These are phyloP conservation scores for Protomyces gravidus DNA, from an alignment of 1,139 yeast species.

Conservation along the genomic window DNA sequence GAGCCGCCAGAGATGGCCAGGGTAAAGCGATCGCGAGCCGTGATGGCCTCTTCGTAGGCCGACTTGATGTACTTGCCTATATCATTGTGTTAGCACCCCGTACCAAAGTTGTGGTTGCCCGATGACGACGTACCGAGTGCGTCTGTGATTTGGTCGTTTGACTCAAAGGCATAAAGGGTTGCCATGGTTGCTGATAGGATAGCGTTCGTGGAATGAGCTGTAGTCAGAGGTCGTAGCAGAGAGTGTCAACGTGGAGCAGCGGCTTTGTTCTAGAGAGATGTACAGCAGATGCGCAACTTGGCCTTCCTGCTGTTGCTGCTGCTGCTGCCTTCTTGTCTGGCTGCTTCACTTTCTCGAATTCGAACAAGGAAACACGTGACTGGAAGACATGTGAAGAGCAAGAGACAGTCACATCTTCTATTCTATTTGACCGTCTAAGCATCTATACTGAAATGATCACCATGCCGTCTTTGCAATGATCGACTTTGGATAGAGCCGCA, in stretches of 20 bases:
- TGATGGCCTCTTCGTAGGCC: slow-evolving; percentile 67
- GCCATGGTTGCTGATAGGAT: slow-evolving; percentile 24
- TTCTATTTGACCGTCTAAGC: too few relatives aligned
- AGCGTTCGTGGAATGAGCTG: too few relatives aligned
- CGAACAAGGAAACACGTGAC: neutral
- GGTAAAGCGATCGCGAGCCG: slow-evolving; percentile 58
- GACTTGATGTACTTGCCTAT: slow-evolving; percentile 73
- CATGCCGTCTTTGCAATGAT: slow-evolving; percentile 47
- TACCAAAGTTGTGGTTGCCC: too few relatives aligned
- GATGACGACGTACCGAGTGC: slow-evolving; percentile 25
- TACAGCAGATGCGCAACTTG: too few relatives aligned
- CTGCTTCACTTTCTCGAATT: too few relatives aligned
- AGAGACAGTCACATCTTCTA: neutral
- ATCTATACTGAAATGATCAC: too few relatives aligned
- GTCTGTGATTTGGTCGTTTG: slow-evolving; percentile 19
- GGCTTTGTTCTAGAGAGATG: too few relatives aligned
- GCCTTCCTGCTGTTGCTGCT: too few relatives aligned
- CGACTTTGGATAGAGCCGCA: slow-evolving; percentile 45
- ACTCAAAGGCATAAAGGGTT: slow-evolving; percentile 30
- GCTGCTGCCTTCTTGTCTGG: too few relatives aligned
- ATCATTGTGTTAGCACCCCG: too few relatives aligned
- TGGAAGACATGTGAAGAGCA: neutral
- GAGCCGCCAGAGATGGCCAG: slow-evolving; percentile 94
- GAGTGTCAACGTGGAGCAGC: too few relatives aligned
- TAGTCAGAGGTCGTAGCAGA: too few relatives aligned